phyloP scores from a whole-genome alignment of 805 yeast species.

The Yamadazyma paraphyllophila region DNA sequence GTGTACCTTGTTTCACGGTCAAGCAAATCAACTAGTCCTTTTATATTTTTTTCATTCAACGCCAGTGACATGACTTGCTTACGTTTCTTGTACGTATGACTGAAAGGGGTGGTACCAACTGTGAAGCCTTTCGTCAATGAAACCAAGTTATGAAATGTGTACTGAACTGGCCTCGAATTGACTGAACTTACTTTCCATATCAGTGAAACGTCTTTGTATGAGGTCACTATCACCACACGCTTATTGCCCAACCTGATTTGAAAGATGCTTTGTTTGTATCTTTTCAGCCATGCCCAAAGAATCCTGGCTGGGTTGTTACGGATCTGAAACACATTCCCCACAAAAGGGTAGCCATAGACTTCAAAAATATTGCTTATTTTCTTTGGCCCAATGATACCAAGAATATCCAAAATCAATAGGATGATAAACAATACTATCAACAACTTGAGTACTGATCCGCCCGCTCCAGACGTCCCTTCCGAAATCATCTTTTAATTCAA shows the following conservation, averaged over 20 bases:
- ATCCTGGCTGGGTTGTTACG: slow-evolving; percentile 48
- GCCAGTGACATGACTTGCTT: slow-evolving; percentile 48
- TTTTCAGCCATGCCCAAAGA: slow-evolving; percentile 45
- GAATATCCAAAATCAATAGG: not conserved
- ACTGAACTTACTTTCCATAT: slow-evolving; percentile 50
- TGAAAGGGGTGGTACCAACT: slow-evolving; percentile 63
- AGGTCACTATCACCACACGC: slow-evolving; percentile 64
- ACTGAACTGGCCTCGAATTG: slow-evolving; percentile 64
- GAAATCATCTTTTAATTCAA: not conserved
- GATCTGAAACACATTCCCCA: slow-evolving; percentile 50
- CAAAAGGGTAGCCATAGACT: slow-evolving; percentile 48
- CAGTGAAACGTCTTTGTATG: slow-evolving; percentile 50
- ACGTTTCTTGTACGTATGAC: slow-evolving; percentile 44
- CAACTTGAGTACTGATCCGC: not conserved
- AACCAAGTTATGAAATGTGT: slow-evolving; percentile 66
- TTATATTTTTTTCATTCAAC: slow-evolving; percentile 39
- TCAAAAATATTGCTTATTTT: slow-evolving; percentile 23
- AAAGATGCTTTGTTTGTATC: slow-evolving; percentile 45
- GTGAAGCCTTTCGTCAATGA: slow-evolving; percentile 57
- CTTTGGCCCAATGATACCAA: not conserved
- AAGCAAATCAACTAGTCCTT: slow-evolving; percentile 30
- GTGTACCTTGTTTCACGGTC: slow-evolving; percentile 34
- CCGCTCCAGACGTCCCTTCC: not conserved
- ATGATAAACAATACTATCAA: not conserved
- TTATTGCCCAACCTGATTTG: slow-evolving; percentile 62